phyloP scores from a whole-genome alignment of 2,329 filamentous ascomycete genomes.

The Onygenales sp. region DNA sequence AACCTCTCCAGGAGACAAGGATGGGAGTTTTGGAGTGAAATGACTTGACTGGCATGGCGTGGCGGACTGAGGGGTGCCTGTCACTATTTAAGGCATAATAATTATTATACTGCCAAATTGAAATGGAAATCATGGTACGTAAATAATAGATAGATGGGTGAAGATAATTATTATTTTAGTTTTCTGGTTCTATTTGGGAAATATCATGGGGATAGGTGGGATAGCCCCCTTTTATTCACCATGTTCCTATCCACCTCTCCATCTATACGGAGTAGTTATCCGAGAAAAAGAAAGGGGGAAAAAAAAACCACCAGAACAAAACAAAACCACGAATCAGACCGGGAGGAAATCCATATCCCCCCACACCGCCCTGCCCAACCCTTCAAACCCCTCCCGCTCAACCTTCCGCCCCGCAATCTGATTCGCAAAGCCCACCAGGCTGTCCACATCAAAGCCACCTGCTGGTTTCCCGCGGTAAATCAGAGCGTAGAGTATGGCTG shows the following conservation, averaged over 20 bases:
- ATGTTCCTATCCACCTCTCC: neutral
- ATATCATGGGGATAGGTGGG: too few species aligned
- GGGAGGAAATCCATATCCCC: neutral
- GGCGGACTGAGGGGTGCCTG: too few species aligned
- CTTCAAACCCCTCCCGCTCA: slow-evolving; percentile 54
- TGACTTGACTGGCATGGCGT: too few species aligned
- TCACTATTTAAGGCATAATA: too few species aligned
- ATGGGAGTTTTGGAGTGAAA: too few species aligned
- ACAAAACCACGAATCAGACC: neutral
- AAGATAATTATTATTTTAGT: too few species aligned
- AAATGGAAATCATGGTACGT: too few species aligned
- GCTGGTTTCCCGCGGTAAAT: slow-evolving; percentile 28
- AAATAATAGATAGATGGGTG: too few species aligned
- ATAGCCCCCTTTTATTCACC: too few species aligned
- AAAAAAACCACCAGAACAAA: neutral
- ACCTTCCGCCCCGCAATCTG: slow-evolving; percentile 60
- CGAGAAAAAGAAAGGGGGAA: neutral
- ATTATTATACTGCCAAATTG: too few species aligned
- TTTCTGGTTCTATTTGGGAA: too few species aligned
- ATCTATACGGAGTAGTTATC: neutral
- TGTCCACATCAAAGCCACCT: slow-evolving; percentile 39
- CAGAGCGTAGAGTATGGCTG: slow-evolving; percentile 58
- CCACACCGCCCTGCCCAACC: slow-evolving; percentile 31
- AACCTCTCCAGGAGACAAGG: too few species aligned
- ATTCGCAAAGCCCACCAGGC: slow-evolving; percentile 53